Conservation (phyloP, 306 rosid species). For the Calophaca sinica region DNA sequence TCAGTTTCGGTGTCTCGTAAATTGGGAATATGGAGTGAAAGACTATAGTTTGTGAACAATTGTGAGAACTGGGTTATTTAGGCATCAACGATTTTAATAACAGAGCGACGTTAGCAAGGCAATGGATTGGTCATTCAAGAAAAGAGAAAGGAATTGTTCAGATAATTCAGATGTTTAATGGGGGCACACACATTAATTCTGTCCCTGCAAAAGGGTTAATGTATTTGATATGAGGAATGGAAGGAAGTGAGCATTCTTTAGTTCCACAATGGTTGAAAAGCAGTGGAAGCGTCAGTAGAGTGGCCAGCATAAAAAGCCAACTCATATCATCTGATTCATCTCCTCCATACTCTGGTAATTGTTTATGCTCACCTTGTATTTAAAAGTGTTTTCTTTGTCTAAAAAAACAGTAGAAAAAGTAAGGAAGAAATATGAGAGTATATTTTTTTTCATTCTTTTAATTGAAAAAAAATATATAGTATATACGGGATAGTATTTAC, state of each 20-base stretch:
- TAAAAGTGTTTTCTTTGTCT: background rate
- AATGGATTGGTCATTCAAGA: no score
- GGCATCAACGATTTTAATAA: background rate
- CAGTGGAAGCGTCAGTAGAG: slow-evolving; percentile 30
- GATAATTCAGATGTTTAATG: slow-evolving; percentile 10
- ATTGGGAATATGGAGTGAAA: slow-evolving; percentile 33
- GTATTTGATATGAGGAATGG: slow-evolving; percentile 45
- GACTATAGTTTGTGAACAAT: background rate
- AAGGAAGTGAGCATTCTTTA: slow-evolving; percentile 41
- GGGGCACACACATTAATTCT: no score
- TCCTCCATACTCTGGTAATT: slow-evolving; percentile 35
- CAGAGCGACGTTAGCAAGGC: background rate
- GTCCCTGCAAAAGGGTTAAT: background rate
- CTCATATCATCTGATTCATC: slow-evolving; percentile 10
- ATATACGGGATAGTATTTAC: no score
- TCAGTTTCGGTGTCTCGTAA: background rate
- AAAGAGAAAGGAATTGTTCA: no score
- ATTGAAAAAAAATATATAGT: background rate
- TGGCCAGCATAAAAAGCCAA: background rate
- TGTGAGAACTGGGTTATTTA: background rate
- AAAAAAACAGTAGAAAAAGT: background rate
- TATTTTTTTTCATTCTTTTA: background rate
- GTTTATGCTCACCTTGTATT: background rate
- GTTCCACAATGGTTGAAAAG: slow-evolving; percentile 54
- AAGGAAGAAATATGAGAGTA: background rate